Evolutionary conservation across 139 green algal genomes (phyloP).

Genomic region (Limnomonas spitsbergensis): DNA sequence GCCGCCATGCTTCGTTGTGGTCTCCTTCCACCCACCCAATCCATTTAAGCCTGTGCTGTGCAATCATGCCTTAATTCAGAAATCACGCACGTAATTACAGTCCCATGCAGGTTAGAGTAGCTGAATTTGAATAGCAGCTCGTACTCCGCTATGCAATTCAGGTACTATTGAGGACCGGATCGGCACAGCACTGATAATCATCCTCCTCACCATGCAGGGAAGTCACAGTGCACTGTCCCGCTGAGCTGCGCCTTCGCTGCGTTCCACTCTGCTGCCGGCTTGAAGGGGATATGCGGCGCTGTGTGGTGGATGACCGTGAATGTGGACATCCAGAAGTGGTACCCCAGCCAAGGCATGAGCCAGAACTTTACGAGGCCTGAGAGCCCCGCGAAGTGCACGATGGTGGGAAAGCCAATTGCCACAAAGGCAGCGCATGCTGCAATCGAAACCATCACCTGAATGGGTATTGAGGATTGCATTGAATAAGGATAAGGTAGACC

Average conservation of each 20-base stretch:
- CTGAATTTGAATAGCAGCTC: no score
- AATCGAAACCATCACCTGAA: constrained; percentile 68
- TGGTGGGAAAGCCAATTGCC: constrained; percentile 57
- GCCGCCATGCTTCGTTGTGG: no score
- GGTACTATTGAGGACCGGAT: no score
- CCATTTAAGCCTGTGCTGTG: no score
- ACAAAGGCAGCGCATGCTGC: constrained; percentile 71
- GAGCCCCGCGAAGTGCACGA: constrained; percentile 70
- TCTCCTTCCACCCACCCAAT: no score
- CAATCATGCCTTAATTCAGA: no score
- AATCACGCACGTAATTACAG: no score
- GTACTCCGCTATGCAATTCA: no score
- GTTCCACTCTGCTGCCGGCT: constrained; percentile 84
- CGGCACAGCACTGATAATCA: no score
- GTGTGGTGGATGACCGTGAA: constrained; percentile 99
- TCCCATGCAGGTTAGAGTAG: no score
- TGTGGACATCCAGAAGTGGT: constrained; percentile 99
- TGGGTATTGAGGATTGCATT: no score
- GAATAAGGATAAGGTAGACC: constrained; percentile 7
- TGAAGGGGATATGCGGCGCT: constrained; percentile 97
- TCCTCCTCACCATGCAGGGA: constrained; percentile 50
- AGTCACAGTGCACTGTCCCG: constrained; percentile 97
- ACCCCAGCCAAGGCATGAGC: constrained; percentile 96
- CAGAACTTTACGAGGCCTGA: constrained; percentile 89
- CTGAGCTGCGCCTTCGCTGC: constrained; percentile 65